A percentile compares a stretch with the other conserved stretches of the same genome.
Conservation (phyloP, 495 filamentous ascomycete genomes). For the Baudoinia panamericana region DNA sequence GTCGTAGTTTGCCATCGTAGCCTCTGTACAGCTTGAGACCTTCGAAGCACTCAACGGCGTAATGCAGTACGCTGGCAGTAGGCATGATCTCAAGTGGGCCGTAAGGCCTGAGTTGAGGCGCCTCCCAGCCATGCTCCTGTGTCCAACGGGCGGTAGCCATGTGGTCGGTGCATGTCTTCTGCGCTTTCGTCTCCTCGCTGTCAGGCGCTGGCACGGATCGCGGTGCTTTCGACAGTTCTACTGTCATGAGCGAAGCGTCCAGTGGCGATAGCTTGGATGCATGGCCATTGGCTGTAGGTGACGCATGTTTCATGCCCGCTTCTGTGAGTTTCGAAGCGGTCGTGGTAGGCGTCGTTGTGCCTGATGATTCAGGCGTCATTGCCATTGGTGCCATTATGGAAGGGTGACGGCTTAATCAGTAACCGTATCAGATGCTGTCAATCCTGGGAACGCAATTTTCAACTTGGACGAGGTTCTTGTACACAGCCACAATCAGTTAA, state of each 20-base stretch:
- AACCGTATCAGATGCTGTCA: background rate
- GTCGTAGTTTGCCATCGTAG: slow-evolving; percentile 62
- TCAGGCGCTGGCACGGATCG: slow-evolving; percentile 49
- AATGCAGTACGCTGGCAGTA: slow-evolving; percentile 74
- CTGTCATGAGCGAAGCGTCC: slow-evolving; percentile 59
- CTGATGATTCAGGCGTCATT: slow-evolving; percentile 16
- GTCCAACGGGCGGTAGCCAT: slow-evolving; percentile 75
- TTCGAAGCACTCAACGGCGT: slow-evolving; percentile 88
- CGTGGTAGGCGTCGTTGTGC: slow-evolving; percentile 14
- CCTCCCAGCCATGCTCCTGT: slow-evolving; percentile 52
- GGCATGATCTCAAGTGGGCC: slow-evolving; percentile 71
- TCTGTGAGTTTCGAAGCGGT: slow-evolving; percentile 22
- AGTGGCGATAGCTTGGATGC: slow-evolving; percentile 34
- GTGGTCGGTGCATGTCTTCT: slow-evolving; percentile 61
- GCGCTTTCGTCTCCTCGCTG: slow-evolving; percentile 34
- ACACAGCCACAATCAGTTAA: background rate
- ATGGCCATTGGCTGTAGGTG: slow-evolving; percentile 10
- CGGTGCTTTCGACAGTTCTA: slow-evolving; percentile 51
- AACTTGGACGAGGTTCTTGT: too few relatives aligned
- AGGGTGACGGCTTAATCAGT: background rate
- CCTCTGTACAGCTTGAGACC: slow-evolving; percentile 81
- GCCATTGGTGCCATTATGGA: slow-evolving; percentile 13
- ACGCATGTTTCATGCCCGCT: slow-evolving; percentile 25
- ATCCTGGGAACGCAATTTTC: background rate
- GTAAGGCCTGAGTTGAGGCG: slow-evolving; percentile 67